These are phyloP conservation scores for Puccinia horiana DNA, from an alignment of 1,284 basidiomycete species.

Conservation along the genomic window DNA sequence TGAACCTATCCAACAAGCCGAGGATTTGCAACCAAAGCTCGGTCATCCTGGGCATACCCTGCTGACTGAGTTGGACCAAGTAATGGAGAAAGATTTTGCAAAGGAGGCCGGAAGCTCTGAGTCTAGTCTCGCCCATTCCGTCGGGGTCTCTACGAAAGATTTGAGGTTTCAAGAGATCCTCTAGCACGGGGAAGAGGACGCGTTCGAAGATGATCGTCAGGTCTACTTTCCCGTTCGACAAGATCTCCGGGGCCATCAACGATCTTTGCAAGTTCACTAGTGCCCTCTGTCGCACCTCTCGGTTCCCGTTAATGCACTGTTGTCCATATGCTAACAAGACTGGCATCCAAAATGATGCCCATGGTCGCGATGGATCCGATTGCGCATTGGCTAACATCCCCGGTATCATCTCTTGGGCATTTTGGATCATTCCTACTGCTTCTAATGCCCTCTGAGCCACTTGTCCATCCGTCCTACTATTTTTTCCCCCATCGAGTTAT, in stretches of 20 bases:
- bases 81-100: slow-evolving; percentile 96
- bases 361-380: slow-evolving; percentile 64
- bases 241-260: slow-evolving; percentile 75
- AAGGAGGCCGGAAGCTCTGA: slow-evolving; percentile 80
- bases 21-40: slow-evolving; percentile 87
- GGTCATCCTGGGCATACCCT: slow-evolving; percentile 65
- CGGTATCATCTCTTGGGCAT: slow-evolving; percentile 54
- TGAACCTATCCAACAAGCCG: slow-evolving; percentile 83
- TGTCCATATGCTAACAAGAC: slow-evolving; percentile 74
- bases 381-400: slow-evolving; percentile 53
- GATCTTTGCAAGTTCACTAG: slow-evolving; percentile 83
- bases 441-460: slow-evolving; percentile 75
- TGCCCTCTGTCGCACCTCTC: slow-evolving; percentile 80
- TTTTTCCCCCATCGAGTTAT: neutral
- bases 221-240: slow-evolving; percentile 66
- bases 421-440: slow-evolving; percentile 73
- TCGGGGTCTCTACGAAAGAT: slow-evolving; percentile 75
- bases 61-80: slow-evolving; percentile 71
- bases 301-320: slow-evolving; percentile 81
- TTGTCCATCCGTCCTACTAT: slow-evolving; percentile 64
- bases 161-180: slow-evolving; percentile 84
- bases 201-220: slow-evolving; percentile 82
- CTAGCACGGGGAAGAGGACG: slow-evolving; percentile 86
- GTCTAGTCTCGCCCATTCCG: slow-evolving; percentile 84
- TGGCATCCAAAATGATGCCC: slow-evolving; percentile 78